Evolutionary conservation across 306 rosid species (phyloP), one percentile per base, ranked within the genome.

Genomic region (Trifolium fragiferum): DNA sequence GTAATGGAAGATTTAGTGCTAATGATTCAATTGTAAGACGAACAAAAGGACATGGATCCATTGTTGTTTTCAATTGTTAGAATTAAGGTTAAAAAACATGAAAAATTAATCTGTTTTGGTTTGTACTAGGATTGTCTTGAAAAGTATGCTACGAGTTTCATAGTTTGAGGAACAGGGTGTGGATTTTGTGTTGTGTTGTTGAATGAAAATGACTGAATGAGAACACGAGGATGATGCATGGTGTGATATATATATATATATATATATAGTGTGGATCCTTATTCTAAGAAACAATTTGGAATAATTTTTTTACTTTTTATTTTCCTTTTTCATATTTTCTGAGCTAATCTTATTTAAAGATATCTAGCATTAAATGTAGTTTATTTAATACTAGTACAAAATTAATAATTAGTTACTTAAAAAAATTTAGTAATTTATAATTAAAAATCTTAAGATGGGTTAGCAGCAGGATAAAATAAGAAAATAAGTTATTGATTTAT

Each of bases 21-120:
- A 94, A 54, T 0, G 97, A 88, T 0, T 90, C 95, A 6, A 94
- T 74, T 49, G 73, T 86, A 9, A 93, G 78, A 3, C 96, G 87
- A n/a, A 90, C 86, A 57, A 90, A 94, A 0, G 92, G 90, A 40
- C 98, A 94, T 0, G 98, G 93, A 94, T 94, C 97, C 98, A 94
- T 90, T 65, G 27, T 65, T 65, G 35, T 64, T 18, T 20, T 30
- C 0, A 30, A 30, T 30, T 30, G 33, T 41, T 44, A 13, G 16
- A n/a, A 49, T 49, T 49, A 10, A 43, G 13, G 55, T 21, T 86
- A 37, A 53, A 55, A 55, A 59, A 65, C 81, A 78, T 65, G 66
- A n/a, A 25, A 55, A 21, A 12, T 4, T 55, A 1, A n/a, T n/a
- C n/a, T 57, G 35, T 57, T 23, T 21, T 54, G 23, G 12, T 53